Conservation (phyloP, 2,329 filamentous ascomycete species). For the Aureobasidium sp. region DNA sequence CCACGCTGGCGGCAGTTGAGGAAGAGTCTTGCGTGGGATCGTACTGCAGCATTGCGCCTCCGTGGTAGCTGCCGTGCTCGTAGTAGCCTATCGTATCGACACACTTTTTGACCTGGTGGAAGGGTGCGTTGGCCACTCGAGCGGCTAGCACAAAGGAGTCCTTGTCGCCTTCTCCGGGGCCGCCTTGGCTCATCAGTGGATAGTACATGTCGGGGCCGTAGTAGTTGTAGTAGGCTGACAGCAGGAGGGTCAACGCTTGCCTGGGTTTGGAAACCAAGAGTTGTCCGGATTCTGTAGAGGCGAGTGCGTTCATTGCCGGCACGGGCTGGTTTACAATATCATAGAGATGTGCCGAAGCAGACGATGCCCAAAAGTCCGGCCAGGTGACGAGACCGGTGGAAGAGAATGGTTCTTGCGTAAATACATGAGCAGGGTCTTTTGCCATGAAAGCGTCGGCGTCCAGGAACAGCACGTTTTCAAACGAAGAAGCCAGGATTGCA, state of each 20-base stretch:
- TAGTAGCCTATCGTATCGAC: conserved; percentile 17
- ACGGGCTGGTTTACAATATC: conserved; percentile 30
- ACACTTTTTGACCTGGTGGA: conserved; percentile 31
- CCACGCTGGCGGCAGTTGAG: not conserved
- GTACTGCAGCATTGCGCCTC: conserved; percentile 18
- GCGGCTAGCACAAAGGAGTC: conserved; percentile 43
- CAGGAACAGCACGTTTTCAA: conserved; percentile 41
- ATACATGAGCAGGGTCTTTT: conserved; percentile 31
- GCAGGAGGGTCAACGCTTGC: conserved; percentile 34
- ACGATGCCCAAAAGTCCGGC: conserved; percentile 40
- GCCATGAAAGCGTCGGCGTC: conserved; percentile 41
- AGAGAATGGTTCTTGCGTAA: conserved; percentile 34
- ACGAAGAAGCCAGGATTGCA: conserved; percentile 42
- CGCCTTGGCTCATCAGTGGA: conserved; percentile 38
- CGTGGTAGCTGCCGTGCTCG: conserved; percentile 11
- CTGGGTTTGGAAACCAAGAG: conserved; percentile 36
- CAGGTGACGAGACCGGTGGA: conserved; percentile 36
- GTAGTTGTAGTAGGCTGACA: conserved; percentile 42
- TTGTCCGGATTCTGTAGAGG: conserved; percentile 37
- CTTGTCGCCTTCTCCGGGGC: conserved; percentile 42
- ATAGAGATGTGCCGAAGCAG: conserved; percentile 31
- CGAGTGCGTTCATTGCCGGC: conserved; percentile 6
- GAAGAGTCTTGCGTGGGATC: conserved; percentile 14
- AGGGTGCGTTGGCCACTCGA: conserved; percentile 29
- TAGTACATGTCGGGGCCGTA: conserved; percentile 40